Evolutionary conservation across 176 grass and related monocot genomes (phyloP).

Genomic region (Raddia guianensis): DNA sequence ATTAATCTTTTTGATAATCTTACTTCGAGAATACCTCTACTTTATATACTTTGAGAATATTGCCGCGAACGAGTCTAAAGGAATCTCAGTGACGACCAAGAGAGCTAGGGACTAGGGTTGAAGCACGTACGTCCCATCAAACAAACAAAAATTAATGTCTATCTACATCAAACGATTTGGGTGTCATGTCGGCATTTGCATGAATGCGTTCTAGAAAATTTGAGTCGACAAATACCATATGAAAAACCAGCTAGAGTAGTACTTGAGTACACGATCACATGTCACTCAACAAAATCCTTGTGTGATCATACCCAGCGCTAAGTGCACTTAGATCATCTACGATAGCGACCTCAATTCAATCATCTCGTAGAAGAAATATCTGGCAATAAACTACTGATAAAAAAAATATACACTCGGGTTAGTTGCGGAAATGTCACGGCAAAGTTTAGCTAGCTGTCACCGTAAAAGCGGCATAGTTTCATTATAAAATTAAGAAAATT

Average conservation of each 20-base stretch:
- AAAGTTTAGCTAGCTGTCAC: too few species aligned
- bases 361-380: conserved; percentile 5
- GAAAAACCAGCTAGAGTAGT: neutral
- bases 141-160: neutral
- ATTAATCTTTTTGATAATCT: neutral
- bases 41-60: too few species aligned
- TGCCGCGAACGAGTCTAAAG: too few species aligned
- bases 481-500: too few species aligned
- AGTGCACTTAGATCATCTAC: neutral
- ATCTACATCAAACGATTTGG: neutral
- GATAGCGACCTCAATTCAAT: neutral
- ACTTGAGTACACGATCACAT: conserved; percentile 3
- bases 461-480: too few species aligned
- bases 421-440: too few species aligned
- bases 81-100: too few species aligned
- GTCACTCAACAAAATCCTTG: neutral
- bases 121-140: neutral
- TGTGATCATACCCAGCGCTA: neutral
- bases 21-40: neutral
- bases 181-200: neutral
- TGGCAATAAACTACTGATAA: neutral
- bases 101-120: too few species aligned
- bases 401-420: too few species aligned
- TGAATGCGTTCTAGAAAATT: conserved; percentile 13
- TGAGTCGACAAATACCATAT: neutral